Conservation (phyloP, 225 moss, liverwort and hornwort genomes). For the Pseudisothecium myosuroides region DNA sequence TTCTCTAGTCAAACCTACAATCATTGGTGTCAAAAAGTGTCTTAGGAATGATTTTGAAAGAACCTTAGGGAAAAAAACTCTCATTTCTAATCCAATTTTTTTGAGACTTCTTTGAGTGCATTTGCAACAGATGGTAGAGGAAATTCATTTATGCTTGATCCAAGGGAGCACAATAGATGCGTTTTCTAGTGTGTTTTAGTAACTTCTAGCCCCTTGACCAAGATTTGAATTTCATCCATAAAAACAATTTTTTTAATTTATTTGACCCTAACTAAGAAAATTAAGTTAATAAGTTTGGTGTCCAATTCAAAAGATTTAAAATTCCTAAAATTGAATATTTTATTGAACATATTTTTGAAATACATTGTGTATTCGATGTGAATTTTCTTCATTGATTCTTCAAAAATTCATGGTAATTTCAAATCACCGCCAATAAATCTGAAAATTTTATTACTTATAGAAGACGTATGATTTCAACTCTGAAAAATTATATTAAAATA, state of each 20-base stretch:
- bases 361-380: background rate
- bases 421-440: background rate
- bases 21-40: rapidly evolving
- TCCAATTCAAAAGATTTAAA: background rate
- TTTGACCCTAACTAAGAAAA: background rate
- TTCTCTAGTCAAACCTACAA: no score
- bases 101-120: background rate
- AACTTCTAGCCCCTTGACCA: background rate
- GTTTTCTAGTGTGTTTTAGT: background rate
- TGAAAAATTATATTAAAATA: background rate
- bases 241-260: no score
- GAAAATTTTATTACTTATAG: background rate
- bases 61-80: background rate
- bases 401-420: background rate
- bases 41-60: background rate
- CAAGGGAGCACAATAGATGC: rapidly evolving
- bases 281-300: background rate
- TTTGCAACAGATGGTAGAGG: rapidly evolving
- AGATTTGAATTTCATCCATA: background rate
- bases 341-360: background rate
- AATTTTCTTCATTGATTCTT: background rate
- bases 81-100: background rate
- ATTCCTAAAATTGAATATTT: background rate
- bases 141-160: background rate
- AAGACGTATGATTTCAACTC: background rate